phyloP scores from a whole-genome alignment of 2,329 filamentous ascomycete genomes.

The Stenocarpella maydis region DNA sequence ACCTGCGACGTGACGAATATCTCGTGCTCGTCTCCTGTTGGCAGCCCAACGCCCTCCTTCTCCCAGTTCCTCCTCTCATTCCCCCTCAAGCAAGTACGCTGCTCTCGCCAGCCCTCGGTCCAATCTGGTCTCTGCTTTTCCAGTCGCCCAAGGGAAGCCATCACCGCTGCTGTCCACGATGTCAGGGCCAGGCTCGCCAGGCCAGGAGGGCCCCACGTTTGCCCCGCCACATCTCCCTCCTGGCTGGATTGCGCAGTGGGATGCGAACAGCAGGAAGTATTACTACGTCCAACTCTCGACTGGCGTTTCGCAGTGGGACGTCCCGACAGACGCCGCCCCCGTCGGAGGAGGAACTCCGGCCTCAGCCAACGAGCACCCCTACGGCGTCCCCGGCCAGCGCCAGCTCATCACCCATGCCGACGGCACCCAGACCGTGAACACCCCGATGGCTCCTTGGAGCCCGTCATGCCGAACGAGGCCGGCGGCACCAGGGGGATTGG shows the following conservation, averaged over 20 bases:
- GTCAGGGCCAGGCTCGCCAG: conserved; percentile 66
- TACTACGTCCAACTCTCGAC: conserved; percentile 78
- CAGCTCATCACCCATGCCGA: conserved; percentile 70
- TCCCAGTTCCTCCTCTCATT: neutral
- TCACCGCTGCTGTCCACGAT: conserved; percentile 47
- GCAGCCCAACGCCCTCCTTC: conserved; percentile 2
- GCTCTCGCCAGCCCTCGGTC: neutral
- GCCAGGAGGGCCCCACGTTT: conserved; percentile 66
- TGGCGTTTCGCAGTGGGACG: conserved; percentile 78
- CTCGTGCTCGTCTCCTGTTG: conserved; percentile 15
- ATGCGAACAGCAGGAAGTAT: conserved; percentile 69
- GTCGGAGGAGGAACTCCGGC: conserved; percentile 68
- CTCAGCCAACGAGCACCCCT: conserved; percentile 66
- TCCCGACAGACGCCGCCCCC: conserved; percentile 70
- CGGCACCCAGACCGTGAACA: conserved; percentile 69
- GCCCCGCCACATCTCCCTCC: conserved; percentile 68
- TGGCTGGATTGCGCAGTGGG: conserved; percentile 77
- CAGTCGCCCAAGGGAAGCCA: neutral
- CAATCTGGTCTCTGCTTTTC: neutral
- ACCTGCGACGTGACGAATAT: conserved; percentile 22
- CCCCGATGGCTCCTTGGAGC: conserved; percentile 68
- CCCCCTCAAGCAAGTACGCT: neutral
- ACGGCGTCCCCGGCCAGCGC: conserved; percentile 59
- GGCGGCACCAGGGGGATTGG: conserved; percentile 40
- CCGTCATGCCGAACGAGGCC: conserved; percentile 55